Conservation (phyloP, 805 yeast species). For the Zygosaccharomyces pseudorouxii region DNA sequence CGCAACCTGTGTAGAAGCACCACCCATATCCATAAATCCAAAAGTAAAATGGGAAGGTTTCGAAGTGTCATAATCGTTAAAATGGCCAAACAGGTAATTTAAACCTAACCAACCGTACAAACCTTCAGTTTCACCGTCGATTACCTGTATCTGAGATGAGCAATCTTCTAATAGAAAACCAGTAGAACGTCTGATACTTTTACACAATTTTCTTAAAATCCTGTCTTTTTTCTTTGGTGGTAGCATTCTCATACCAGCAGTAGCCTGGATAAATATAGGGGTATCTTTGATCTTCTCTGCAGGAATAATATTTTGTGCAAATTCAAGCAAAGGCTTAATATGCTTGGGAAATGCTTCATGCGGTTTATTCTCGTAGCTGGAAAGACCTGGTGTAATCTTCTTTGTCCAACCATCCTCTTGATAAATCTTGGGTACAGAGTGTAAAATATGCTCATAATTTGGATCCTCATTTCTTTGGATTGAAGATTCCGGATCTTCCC, state of each 20-base stretch:
- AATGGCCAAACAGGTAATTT: slow-evolving; percentile 71
- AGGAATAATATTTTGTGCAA: slow-evolving; percentile 73
- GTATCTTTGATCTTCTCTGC: slow-evolving; percentile 53
- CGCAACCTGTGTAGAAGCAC: slow-evolving; percentile 95
- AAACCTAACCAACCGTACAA: slow-evolving; percentile 92
- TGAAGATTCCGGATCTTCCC: slow-evolving; percentile 52
- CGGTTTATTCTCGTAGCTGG: slow-evolving; percentile 54
- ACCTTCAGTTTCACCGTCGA: slow-evolving; percentile 94
- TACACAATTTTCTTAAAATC: slow-evolving; percentile 60
- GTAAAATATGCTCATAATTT: slow-evolving; percentile 30
- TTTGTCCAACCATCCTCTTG: slow-evolving; percentile 65
- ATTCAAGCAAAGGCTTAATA: slow-evolving; percentile 55
- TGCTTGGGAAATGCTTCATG: slow-evolving; percentile 66
- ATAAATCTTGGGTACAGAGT: slow-evolving; percentile 62
- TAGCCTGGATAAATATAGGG: slow-evolving; percentile 87
- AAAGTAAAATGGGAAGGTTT: slow-evolving; percentile 48
- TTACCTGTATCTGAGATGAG: slow-evolving; percentile 68
- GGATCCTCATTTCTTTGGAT: slow-evolving; percentile 19
- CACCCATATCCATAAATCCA: slow-evolving; percentile 99
- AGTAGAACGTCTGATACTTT: slow-evolving; percentile 47
- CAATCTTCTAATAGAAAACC: slow-evolving; percentile 55
- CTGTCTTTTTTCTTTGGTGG: slow-evolving; percentile 47
- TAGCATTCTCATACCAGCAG: slow-evolving; percentile 93
- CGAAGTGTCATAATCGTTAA: slow-evolving; percentile 44
- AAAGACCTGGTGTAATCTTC: slow-evolving; percentile 81